Conservation (phyloP, 176 grass and related monocot genomes). For the Carex scoparia region DNA sequence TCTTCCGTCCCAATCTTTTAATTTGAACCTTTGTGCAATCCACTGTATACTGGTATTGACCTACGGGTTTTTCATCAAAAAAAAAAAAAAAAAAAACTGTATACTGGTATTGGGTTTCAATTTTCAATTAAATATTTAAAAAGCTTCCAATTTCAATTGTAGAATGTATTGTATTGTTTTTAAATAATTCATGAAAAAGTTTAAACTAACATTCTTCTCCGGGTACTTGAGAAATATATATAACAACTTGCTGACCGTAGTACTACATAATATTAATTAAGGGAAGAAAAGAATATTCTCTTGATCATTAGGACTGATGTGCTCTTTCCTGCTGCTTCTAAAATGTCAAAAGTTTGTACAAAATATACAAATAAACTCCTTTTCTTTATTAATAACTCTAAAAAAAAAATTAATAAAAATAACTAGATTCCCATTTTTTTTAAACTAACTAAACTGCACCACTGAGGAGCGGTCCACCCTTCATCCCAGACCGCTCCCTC, state of each 20-base stretch:
- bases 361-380: neutral
- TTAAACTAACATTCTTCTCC: neutral
- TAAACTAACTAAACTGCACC: too few relatives aligned
- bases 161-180: neutral
- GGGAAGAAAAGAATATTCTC: neutral
- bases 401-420: too few relatives aligned
- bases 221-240: neutral
- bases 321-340: neutral
- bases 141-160: conserved; percentile 31
- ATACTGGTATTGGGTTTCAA: neutral
- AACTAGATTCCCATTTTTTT: too few relatives aligned
- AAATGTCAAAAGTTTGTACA: neutral
- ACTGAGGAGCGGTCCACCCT: too few relatives aligned
- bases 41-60: neutral
- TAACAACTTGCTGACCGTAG: neutral
- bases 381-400: too few relatives aligned
- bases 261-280: neutral
- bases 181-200: neutral
- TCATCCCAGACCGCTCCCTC: too few relatives aligned
- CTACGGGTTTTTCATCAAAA: too few relatives aligned
- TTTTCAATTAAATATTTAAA: conserved; percentile 13
- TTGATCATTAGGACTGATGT: neutral
- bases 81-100: neutral
- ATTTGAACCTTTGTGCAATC: neutral
- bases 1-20: neutral